These are phyloP conservation scores for Acanthamoeba healyi DNA, from an alignment of 208 protist species.

Conservation along the genomic window DNA sequence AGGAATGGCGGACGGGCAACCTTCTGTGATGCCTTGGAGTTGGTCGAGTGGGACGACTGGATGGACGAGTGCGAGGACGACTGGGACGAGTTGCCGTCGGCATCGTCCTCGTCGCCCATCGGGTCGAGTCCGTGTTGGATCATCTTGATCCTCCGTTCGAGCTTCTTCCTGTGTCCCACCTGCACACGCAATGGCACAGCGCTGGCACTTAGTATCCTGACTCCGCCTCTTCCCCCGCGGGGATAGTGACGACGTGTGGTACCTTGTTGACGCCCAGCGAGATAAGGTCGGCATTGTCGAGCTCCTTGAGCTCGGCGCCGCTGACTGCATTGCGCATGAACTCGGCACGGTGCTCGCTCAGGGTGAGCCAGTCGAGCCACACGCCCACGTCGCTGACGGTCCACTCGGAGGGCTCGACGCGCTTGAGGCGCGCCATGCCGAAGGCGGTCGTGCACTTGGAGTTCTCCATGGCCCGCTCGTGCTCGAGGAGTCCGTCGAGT, in stretches of 20 bases:
- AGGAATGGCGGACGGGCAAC: too few relatives aligned
- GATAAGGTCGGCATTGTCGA: conserved; percentile 53
- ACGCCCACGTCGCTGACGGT: conserved; percentile 47
- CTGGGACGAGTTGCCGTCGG: not conserved
- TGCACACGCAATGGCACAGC: not conserved
- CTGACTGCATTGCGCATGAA: conserved; percentile 71
- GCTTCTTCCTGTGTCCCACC: conserved; percentile 65
- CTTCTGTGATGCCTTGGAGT: not conserved
- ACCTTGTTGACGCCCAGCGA: conserved; percentile 45
- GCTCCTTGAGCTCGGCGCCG: conserved; percentile 61
- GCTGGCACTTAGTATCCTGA: too few relatives aligned
- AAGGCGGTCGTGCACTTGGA: conserved; percentile 10
- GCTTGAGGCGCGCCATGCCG: not conserved
- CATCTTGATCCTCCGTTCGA: conserved; percentile 52
- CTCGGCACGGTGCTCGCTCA: conserved; percentile 66
- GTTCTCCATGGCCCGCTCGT: conserved; percentile 56
- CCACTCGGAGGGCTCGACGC: conserved; percentile 29
- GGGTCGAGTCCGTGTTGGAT: conserved; percentile 52
- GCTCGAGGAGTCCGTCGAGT: conserved; percentile 31
- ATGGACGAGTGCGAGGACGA: conserved; percentile 3
- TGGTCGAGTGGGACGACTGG: not conserved
- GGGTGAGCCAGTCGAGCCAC: conserved; percentile 56
- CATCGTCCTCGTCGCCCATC: conserved; percentile 16
- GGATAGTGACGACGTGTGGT: too few relatives aligned
- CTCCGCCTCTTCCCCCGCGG: too few relatives aligned